Percentiles rank a stretch among this genome's conserved stretches.
Evolutionary conservation across 169 alveolate species (phyloP).

Genomic region (Pseudocohnilembus persalinus): DNA sequence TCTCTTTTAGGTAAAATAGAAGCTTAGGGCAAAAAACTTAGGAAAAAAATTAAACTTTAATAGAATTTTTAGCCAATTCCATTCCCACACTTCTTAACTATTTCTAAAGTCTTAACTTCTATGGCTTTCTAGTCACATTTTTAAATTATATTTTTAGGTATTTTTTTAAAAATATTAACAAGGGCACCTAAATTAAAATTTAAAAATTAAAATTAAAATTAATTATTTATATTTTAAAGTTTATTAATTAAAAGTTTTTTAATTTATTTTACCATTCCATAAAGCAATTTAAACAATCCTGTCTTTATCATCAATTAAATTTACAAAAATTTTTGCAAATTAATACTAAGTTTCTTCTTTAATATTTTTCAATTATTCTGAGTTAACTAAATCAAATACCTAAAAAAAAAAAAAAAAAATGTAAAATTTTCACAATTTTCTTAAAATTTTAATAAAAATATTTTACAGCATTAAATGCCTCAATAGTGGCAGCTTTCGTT

Average conservation of each 20-base stretch:
- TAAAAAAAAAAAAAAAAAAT: too few species aligned
- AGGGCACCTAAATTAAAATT: not conserved
- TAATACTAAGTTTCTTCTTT: not conserved
- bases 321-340: conserved; percentile 6
- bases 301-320: conserved; percentile 20
- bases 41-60: not conserved
- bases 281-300: not conserved
- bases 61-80: conserved; percentile 21
- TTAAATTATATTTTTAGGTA: not conserved
- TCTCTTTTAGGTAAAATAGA: not conserved
- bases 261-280: conserved; percentile 11
- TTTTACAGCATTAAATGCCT: not conserved
- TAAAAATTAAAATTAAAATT: too few species aligned
- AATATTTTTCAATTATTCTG: not conserved
- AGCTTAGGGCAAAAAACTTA: conserved; percentile 15
- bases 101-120: conserved; percentile 14
- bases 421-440: too few species aligned
- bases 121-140: conserved; percentile 20
- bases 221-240: too few species aligned
- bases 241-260: too few species aligned
- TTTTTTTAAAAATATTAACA: conserved; percentile 4
- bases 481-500: conserved; percentile 11
- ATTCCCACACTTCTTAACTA: conserved; percentile 9
- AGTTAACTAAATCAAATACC: too few species aligned
- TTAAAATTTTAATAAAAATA: too few species aligned